A percentile compares a stretch with the other conserved stretches of the same genome.
Evolutionary conservation across 176 grass and related monocot genomes (phyloP).

Genomic region (Zoysia pacifica): DNA sequence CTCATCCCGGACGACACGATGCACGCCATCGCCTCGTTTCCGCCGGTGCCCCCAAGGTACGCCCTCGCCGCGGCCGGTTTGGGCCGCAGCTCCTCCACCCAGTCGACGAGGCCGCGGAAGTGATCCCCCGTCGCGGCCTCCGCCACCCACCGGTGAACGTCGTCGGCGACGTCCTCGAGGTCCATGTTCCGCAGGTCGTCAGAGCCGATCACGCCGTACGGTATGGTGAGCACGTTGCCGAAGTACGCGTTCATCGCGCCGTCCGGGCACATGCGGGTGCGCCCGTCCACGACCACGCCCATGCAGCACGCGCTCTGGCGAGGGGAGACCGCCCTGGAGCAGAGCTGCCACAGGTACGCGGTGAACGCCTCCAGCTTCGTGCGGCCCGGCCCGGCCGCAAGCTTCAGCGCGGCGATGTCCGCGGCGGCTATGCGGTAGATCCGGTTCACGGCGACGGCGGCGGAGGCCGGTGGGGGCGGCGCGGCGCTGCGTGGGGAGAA

Average conservation of each 20-base stretch:
- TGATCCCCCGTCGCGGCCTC: conserved; percentile 49
- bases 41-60: conserved; percentile 32
- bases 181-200: conserved; percentile 25
- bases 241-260: conserved; percentile 56
- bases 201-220: conserved; percentile 41
- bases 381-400: conserved; percentile 17
- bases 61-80: conserved; percentile 50
- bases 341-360: conserved; percentile 66
- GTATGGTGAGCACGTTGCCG: conserved; percentile 71
- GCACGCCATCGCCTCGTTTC: conserved; percentile 29
- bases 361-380: conserved; percentile 75
- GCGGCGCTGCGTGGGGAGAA: conserved; percentile 39
- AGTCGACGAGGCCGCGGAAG: conserved; percentile 57
- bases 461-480: background rate
- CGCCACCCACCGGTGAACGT: conserved; percentile 58
- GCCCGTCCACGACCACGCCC: conserved; percentile 72
- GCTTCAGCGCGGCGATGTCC: conserved; percentile 44
- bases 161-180: conserved; percentile 48
- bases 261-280: conserved; percentile 29
- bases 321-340: conserved; percentile 23
- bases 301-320: conserved; percentile 55
- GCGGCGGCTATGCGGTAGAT: conserved; percentile 56
- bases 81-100: conserved; percentile 55
- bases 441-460: conserved; percentile 43
- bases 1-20: conserved; percentile 61